phyloP scores from a whole-genome alignment of 129 eudicot species.

The Centaurea solstitialis region DNA sequence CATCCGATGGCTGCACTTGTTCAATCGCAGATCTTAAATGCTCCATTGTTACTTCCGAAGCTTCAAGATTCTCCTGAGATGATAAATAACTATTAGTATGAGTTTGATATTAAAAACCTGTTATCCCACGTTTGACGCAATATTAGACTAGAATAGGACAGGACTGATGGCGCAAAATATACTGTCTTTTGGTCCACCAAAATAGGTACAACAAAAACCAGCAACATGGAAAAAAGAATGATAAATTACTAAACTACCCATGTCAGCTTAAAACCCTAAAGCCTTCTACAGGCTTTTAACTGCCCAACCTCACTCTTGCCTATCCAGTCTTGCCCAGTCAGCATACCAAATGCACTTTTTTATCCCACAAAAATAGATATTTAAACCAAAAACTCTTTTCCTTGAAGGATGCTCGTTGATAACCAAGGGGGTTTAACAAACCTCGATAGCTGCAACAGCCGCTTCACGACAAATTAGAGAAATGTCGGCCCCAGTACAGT shows the following conservation, averaged over 20 bases:
- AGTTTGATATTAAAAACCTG: too few relatives aligned
- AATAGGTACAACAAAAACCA: too few relatives aligned
- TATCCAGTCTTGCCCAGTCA: too few relatives aligned
- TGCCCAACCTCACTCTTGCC: not conserved
- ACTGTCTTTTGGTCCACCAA: too few relatives aligned
- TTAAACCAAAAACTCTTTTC: too few relatives aligned
- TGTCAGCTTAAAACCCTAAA: not conserved
- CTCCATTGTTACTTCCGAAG: conserved; percentile 71
- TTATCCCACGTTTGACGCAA: too few relatives aligned
- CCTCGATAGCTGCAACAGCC: conserved; percentile 79
- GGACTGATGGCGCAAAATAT: too few relatives aligned
- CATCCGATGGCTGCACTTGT: conserved; percentile 69
- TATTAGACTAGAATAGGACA: too few relatives aligned
- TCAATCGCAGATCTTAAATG: conserved; percentile 64
- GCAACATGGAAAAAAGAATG: not conserved
- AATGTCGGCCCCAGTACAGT: conserved; percentile 93
- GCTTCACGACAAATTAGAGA: conserved; percentile 80
- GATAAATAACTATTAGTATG: not conserved
- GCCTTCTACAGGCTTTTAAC: not conserved
- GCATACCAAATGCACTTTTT: not conserved
- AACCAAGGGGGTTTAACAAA: conserved; percentile 18
- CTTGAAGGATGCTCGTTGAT: not conserved
- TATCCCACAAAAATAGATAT: not conserved
- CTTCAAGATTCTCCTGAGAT: conserved; percentile 68
- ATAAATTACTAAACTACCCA: not conserved